These are phyloP conservation scores for Pestalotiopsis sp. DNA, from an alignment of 2,329 filamentous ascomycete genomes.

Conservation along the genomic window DNA sequence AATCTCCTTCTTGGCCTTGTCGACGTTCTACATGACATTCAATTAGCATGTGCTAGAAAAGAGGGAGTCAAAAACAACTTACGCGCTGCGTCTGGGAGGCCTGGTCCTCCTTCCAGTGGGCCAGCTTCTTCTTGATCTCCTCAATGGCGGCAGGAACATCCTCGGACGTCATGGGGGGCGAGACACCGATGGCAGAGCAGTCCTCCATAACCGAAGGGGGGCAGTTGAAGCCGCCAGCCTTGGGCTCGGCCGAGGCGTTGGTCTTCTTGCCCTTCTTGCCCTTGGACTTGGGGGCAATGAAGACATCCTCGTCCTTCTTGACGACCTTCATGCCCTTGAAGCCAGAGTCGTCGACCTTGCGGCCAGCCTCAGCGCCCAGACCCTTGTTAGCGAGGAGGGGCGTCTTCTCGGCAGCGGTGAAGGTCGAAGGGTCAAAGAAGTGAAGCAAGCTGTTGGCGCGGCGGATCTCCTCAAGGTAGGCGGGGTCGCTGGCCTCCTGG, in stretches of 20 bases:
- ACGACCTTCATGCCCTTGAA: constrained; percentile 84
- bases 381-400: constrained; percentile 68
- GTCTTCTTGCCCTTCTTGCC: constrained; percentile 87
- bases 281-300: constrained; percentile 81
- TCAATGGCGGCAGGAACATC: constrained; percentile 81
- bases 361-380: constrained; percentile 76
- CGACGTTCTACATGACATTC: constrained; percentile 72
- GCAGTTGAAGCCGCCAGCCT: constrained; percentile 67
- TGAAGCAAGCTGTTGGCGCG: constrained; percentile 84
- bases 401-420: constrained; percentile 59
- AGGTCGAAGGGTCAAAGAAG: constrained; percentile 81
- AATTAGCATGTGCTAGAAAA: constrained; percentile 29
- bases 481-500: constrained; percentile 80
- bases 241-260: constrained; percentile 48
- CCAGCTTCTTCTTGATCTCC: constrained; percentile 91
- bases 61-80: constrained; percentile 38
- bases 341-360: constrained; percentile 81
- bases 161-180: constrained; percentile 83
- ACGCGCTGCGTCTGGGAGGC: constrained; percentile 88
- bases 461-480: constrained; percentile 91
- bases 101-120: constrained; percentile 90
- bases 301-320: constrained; percentile 82
- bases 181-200: constrained; percentile 79
- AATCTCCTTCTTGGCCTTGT: constrained; percentile 95
- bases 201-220: constrained; percentile 92